phyloP scores from a whole-genome alignment of 2,329 filamentous ascomycete species.

The Colletotrichum sp. region DNA sequence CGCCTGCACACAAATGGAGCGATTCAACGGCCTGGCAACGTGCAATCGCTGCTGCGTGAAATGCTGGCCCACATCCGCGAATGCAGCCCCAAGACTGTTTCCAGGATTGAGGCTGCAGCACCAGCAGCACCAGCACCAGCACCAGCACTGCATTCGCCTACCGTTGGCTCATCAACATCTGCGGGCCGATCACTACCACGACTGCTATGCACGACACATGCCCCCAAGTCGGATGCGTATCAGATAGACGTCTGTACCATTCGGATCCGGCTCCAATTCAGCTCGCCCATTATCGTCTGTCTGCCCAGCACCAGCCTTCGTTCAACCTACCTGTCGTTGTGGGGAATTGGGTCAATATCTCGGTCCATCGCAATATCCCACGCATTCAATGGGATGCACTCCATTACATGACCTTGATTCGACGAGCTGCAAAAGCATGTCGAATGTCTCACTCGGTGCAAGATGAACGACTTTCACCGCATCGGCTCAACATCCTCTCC shows the following conservation, averaged over 20 bases:
- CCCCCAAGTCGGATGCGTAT: slow-evolving; percentile 7
- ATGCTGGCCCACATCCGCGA: not conserved
- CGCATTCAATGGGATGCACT: not conserved
- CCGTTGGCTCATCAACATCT: not conserved
- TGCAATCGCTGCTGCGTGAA: not conserved
- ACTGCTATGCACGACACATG: slow-evolving; percentile 17
- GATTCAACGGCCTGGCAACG: slow-evolving; percentile 1
- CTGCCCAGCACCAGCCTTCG: not conserved
- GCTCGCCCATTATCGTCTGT: not conserved
- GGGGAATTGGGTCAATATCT: not conserved
- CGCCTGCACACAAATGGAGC: slow-evolving; percentile 8
- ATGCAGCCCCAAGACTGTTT: slow-evolving; percentile 1
- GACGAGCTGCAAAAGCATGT: not conserved
- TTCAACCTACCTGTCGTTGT: not conserved
- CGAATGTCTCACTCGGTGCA: not conserved
- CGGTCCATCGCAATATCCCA: slow-evolving; percentile 15
- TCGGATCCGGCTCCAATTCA: not conserved
- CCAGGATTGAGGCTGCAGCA: slow-evolving; percentile 13
- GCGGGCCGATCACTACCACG: slow-evolving; percentile 7
- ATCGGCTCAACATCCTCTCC: not conserved
- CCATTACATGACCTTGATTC: not conserved
- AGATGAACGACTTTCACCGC: not conserved
- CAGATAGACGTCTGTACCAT: slow-evolving; percentile 4
- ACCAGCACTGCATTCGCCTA: slow-evolving; percentile 14
- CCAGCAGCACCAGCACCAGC: not conserved